Evolutionary conservation across 2,329 filamentous ascomycete genomes (phyloP).

Genomic region (Ophiocordyceps camponoti-saundersi): DNA sequence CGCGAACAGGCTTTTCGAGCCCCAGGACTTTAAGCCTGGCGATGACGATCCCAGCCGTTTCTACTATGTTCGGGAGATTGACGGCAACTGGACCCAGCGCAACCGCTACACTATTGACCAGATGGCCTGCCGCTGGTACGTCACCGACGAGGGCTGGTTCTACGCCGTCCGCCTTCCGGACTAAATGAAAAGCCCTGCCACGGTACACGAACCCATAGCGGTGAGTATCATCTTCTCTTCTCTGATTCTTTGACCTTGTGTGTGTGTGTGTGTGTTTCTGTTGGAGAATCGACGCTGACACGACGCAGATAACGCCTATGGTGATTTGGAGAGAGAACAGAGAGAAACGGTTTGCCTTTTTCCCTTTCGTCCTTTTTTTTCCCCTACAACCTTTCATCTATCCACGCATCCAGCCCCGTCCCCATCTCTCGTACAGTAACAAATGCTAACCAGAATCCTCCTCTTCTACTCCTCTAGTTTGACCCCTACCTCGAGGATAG

Average conservation of each 20-base stretch:
- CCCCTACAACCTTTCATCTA: neutral
- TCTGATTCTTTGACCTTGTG: no score
- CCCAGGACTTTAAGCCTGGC: slow-evolving; percentile 45
- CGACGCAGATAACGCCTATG: neutral
- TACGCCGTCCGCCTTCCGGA: slow-evolving; percentile 39
- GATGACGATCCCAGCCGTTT: slow-evolving; percentile 42
- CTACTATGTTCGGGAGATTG: slow-evolving; percentile 44
- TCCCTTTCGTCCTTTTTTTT: neutral
- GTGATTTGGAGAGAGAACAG: neutral
- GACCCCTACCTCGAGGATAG: neutral
- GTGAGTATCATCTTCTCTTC: neutral
- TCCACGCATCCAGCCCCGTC: neutral
- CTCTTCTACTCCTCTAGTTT: neutral
- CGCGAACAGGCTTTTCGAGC: slow-evolving; percentile 32
- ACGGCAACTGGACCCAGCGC: slow-evolving; percentile 42
- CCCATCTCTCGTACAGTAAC: neutral
- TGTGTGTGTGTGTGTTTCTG: neutral
- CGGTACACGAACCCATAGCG: neutral
- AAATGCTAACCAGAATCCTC: neutral
- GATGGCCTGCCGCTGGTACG: slow-evolving; percentile 42
- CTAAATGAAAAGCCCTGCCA: slow-evolving; percentile 4
- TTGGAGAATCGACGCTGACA: neutral
- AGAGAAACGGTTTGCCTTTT: neutral
- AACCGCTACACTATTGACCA: slow-evolving; percentile 43
- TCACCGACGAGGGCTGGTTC: slow-evolving; percentile 38